phyloP scores from a whole-genome alignment of 352 stramenopile species.

The Phytopythium aichiense region DNA sequence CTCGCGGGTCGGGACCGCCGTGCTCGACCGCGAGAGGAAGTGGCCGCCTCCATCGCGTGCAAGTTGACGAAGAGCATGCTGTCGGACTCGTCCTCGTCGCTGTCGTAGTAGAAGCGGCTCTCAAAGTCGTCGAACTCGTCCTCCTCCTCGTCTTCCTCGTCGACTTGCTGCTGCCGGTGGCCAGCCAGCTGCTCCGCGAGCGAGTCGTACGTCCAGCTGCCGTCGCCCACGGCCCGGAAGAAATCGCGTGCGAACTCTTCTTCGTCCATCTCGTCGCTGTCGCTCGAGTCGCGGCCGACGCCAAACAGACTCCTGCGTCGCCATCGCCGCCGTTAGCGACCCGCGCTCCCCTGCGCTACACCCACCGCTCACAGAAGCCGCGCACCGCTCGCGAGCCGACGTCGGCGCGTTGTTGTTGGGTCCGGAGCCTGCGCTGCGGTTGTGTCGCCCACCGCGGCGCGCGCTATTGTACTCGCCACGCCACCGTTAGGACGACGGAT shows the following conservation, averaged over 20 bases:
- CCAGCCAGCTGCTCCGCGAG: constrained; percentile 3
- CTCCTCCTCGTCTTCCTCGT: not conserved
- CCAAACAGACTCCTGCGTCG: constrained; percentile 3
- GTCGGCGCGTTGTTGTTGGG: not conserved
- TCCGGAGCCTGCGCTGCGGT: not conserved
- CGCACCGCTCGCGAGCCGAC: not conserved
- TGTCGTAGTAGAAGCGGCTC: constrained; percentile 5
- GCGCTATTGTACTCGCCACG: not conserved
- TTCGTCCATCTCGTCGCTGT: not conserved
- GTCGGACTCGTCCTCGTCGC: constrained; percentile 5
- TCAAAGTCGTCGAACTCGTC: constrained; percentile 1
- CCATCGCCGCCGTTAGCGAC: not conserved
- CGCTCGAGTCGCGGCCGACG: not conserved
- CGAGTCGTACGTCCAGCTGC: constrained; percentile 1
- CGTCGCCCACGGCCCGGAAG: not conserved
- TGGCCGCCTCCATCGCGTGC: not conserved
- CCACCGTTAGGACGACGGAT: too few relatives aligned
- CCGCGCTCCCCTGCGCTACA: not conserved
- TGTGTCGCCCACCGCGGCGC: not conserved
- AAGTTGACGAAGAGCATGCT: constrained; percentile 4
- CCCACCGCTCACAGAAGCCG: not conserved
- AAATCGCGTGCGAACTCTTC: not conserved
- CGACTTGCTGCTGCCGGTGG: not conserved
- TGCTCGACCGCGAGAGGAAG: too few relatives aligned
- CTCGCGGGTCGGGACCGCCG: not conserved